Evolutionary conservation across 2,329 filamentous ascomycete genomes (phyloP).

Genomic region (Calonectria naviculata): DNA sequence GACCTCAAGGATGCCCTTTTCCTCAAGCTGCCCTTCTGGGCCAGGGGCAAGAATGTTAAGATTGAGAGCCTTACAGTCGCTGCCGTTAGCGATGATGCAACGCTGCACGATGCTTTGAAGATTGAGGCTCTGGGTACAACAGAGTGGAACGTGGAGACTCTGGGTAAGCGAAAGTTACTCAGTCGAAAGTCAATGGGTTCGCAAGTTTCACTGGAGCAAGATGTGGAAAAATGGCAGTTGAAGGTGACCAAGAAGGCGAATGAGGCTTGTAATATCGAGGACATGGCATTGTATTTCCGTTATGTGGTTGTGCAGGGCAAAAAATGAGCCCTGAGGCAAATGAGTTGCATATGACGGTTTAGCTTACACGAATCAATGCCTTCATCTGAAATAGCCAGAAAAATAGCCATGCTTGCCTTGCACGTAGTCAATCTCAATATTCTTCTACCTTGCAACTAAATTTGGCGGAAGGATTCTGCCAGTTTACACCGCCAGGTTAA

Average conservation of each 20-base stretch:
- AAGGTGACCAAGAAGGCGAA: neutral
- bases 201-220: neutral
- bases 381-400: too few relatives aligned
- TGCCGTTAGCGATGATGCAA: neutral
- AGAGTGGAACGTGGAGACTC: neutral
- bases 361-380: too few relatives aligned
- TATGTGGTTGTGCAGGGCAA: neutral
- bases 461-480: neutral
- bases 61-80: neutral
- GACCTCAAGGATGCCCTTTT: neutral
- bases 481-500: neutral
- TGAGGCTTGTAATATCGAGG: neutral
- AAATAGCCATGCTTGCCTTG: too few relatives aligned
- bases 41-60: neutral
- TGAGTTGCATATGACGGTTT: too few relatives aligned
- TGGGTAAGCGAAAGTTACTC: neutral
- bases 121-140: neutral
- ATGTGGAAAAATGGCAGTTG: neutral
- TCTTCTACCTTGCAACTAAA: too few relatives aligned
- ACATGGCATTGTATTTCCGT: neutral
- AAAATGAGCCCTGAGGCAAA: too few relatives aligned
- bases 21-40: neutral
- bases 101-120: neutral
- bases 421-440: too few relatives aligned
- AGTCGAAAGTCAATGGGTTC: too few relatives aligned